Base-by-base conservation (phyloP, 2,329 filamentous ascomycete genomes). In the Trematosphaeria pertusa region DNA sequence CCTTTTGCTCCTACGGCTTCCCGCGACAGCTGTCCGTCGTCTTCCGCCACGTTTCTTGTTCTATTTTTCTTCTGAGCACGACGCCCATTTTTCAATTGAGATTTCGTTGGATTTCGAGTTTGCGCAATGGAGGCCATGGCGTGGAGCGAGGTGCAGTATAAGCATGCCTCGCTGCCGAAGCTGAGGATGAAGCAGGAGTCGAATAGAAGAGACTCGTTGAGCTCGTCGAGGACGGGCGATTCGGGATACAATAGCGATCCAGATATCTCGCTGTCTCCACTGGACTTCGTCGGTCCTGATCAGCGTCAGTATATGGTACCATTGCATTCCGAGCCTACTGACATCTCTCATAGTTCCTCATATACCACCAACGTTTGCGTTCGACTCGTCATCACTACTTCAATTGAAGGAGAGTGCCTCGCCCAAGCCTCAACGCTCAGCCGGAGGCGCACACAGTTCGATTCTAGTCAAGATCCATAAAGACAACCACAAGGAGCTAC, bases 191-290 rank as follows among this genome's bases (percentile, higher is more conserved):
- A 46, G 18, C 58, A 61, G 18, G 52, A 57, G 21, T 19, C 38
- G 24, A 34, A 42, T 28, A 54, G 64, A 33, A 52, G 63, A 41
- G 64, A 66, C 38, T 64, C 59, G 24, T 38, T 66, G 18, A 62
- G 56, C 9, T 66, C 62, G 3, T 60, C 58, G 4, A 57, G 54
- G 34, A 66, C 64, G 7, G 46, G 56, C 7, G 64, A 68, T 37
- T 68, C 64, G n/a, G 64, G 64, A 5, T 68, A 68, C 44, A 63
- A 54, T 30, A 66, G 63, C 45, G 61, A 68, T 21, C 53, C 54
- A 6, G 64, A 68, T 20, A 34, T 57, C 14, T 57, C 60, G 32
- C 46, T 62, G 30, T 67, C 62, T 9, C 62, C 62, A 7, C 48
- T 64, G 15, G 62, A 66, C 15, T 48, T 58, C 32, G 35, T 39